These are phyloP conservation scores for Boletus subcaerulescens DNA, from an alignment of 768 basidiomycete species.

Conservation along the genomic window DNA sequence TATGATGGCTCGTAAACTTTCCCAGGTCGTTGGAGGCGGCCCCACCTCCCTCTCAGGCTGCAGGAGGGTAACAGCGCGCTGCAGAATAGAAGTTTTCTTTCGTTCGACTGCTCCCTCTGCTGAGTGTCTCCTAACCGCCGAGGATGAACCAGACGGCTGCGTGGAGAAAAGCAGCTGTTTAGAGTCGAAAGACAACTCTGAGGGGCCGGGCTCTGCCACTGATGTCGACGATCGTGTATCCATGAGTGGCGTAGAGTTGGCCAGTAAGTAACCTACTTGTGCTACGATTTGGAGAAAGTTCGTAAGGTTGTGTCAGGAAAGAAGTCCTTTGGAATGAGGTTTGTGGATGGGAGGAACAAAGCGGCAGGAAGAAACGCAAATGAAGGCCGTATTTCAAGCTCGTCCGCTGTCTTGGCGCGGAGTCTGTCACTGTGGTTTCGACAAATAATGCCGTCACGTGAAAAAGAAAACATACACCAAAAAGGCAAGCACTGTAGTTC, in stretches of 20 bases:
- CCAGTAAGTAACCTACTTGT: conserved; percentile 8
- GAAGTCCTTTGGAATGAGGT: neutral
- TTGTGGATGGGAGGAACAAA: neutral
- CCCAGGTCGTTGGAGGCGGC: conserved; percentile 40
- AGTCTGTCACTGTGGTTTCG: neutral
- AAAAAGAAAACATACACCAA: neutral
- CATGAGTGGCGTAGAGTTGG: conserved; percentile 11
- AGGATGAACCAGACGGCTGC: conserved; percentile 7
- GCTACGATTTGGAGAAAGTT: neutral
- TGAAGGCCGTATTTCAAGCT: conserved; percentile 5
- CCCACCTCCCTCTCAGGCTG: conserved; percentile 38
- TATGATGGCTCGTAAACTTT: conserved; percentile 54
- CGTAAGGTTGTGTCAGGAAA: neutral
- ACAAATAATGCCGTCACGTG: neutral
- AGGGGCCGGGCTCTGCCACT: conserved; percentile 11
- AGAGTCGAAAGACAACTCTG: conserved; percentile 3
- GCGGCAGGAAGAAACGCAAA: neutral
- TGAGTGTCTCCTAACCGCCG: conserved; percentile 11
- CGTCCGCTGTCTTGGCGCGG: neutral
- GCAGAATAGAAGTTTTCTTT: conserved; percentile 10
- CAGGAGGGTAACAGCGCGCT: conserved; percentile 31
- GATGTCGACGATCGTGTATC: conserved; percentile 7
- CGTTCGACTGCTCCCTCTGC: conserved; percentile 1
- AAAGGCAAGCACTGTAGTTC: conserved; percentile 15
- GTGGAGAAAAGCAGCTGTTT: conserved; percentile 4